phyloP scores from a whole-genome alignment of 176 grass and related monocot species.

The Hyparrhenia diplandra region DNA sequence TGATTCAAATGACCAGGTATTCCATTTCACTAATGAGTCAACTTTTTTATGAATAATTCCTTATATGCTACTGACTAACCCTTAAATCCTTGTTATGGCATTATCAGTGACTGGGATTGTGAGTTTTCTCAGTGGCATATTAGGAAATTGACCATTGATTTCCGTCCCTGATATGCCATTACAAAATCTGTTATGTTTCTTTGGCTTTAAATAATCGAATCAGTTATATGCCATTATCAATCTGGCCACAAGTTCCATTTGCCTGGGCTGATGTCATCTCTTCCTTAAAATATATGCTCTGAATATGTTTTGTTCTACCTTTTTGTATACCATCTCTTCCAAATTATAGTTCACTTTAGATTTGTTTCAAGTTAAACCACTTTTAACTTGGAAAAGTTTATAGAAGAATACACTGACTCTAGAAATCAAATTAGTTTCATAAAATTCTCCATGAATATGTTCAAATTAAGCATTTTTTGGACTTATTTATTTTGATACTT shows the following conservation, averaged over 20 bases:
- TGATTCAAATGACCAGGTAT: slow-evolving; percentile 65
- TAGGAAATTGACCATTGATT: not conserved
- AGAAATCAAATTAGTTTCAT: not conserved
- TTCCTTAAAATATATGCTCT: not conserved
- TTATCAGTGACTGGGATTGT: not conserved
- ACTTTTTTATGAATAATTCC: not conserved
- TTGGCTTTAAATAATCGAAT: not conserved
- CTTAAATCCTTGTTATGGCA: not conserved
- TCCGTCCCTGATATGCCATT: not conserved
- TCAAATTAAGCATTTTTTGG: not conserved
- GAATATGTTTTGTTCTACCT: not conserved
- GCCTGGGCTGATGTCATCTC: not conserved
- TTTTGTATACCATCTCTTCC: not conserved
- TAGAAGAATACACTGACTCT: not conserved
- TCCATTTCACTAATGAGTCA: not conserved
- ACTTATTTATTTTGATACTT: not conserved
- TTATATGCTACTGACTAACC: not conserved
- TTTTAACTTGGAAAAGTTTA: not conserved
- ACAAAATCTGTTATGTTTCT: not conserved
- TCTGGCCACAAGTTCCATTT: not conserved
- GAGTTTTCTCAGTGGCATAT: not conserved
- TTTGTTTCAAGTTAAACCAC: not conserved
- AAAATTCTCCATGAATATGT: not conserved
- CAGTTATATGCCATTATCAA: not conserved
- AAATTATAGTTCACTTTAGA: not conserved